These are phyloP conservation scores for Fusarium newnesense DNA, from an alignment of 2,329 filamentous ascomycete genomes.

Conservation along the genomic window DNA sequence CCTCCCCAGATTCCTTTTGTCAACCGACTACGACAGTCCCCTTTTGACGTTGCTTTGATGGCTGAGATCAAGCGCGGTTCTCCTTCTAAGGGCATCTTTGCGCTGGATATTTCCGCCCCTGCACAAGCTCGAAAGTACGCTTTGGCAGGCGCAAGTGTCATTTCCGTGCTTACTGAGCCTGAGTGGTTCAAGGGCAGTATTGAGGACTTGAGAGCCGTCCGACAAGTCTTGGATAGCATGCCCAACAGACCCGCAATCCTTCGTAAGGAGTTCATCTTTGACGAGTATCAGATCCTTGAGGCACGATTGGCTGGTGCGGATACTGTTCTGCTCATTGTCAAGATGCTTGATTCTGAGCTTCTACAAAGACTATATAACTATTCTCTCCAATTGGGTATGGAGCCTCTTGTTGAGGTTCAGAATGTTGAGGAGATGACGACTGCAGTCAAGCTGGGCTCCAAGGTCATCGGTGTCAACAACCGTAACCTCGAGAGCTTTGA, in stretches of 20 bases:
- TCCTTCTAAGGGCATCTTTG: conserved; percentile 95
- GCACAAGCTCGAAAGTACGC: conserved; percentile 93
- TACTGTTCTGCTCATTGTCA: conserved; percentile 94
- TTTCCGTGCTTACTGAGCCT: conserved; percentile 97
- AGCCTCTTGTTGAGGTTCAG: conserved; percentile 96
- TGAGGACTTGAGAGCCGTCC: conserved; percentile 87
- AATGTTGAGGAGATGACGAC: conserved; percentile 91
- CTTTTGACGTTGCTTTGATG: conserved; percentile 92
- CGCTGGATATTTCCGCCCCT: conserved; percentile 86
- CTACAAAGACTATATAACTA: conserved; percentile 87
- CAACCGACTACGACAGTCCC: conserved; percentile 80
- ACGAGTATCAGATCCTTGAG: conserved; percentile 98
- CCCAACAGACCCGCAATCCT: conserved; percentile 91
- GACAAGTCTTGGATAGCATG: conserved; percentile 90
- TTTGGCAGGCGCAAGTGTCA: conserved; percentile 92
- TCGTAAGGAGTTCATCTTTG: conserved; percentile 97
- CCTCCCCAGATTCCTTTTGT: conserved; percentile 87
- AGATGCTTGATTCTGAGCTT: conserved; percentile 86
- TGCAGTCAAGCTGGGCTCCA: conserved; percentile 85
- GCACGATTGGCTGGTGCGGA: conserved; percentile 92
- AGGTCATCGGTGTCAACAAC: conserved; percentile 98
- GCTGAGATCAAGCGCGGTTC: conserved; percentile 98
- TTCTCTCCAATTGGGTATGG: conserved; percentile 91
- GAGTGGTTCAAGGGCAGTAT: conserved; percentile 99
- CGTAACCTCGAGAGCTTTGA: conserved; percentile 96